Evolutionary conservation across 208 protist species (phyloP), one percentile per base, ranked within the genome.

Genomic region (Leishmania braziliensis): DNA sequence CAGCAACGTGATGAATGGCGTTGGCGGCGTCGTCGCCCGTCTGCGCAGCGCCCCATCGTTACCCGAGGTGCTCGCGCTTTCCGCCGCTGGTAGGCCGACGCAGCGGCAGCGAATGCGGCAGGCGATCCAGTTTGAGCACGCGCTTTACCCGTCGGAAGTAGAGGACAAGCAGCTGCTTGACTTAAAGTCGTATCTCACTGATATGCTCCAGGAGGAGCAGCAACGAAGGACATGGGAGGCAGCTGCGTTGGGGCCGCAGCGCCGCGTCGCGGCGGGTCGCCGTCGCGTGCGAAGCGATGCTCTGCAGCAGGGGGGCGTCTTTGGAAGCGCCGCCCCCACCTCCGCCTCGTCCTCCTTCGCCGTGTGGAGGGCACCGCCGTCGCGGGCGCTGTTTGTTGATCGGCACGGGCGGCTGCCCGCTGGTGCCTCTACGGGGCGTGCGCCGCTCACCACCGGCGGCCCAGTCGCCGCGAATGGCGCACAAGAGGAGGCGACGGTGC

Each of bases 131-230:
- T 93, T 97, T 69, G 91, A 97, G 80, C 89, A 97, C 87, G 72
- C 92, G 4, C 84, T 97, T 3, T 97, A 97, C 84, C 91, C 93
- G 5, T 95, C 92, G 5, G 90, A 95, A 83, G 23, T 60, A 0
- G 84, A 86, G 18, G 93, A 97, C 86, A 97, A 97, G 86, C 87
- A 97, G 79, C 90, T 97, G 60, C 73, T 97, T 26, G 93, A 97
- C 46, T 76, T 97, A 12, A 88, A 88, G 53, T 92, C 91, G 29
- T 95, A 95, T 70, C 77, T 97, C 6, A 72, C 83, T 8, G 92
- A 97, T 75, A 95, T 97, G 87, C 88, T 85, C 8, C 78, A 69
- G 50, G 90, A 95, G 80, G 91, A 91, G 80, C 88, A 90, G 80
- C 69, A 75, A 43, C 82, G 39, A 29, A 12, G 20, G 62, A 60